Base-by-base conservation (phyloP, 345 rosid genomes). In the Nasturtium officinale region DNA sequence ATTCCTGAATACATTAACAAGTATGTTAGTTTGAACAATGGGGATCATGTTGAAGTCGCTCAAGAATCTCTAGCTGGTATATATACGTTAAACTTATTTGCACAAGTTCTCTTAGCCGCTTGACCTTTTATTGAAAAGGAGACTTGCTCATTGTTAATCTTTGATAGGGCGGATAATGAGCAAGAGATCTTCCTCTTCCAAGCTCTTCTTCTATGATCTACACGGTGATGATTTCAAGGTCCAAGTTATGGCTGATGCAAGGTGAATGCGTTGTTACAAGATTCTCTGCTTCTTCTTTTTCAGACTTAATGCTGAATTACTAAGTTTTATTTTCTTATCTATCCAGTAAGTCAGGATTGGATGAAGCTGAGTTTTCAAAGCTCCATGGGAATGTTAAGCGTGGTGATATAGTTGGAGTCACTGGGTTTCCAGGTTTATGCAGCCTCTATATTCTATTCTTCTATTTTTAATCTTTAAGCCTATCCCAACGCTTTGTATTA, bases 171-270 rank as follows among this genome's bases (percentile, higher is more conserved):
- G 99, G 73, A 89, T 92, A 50, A 96, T 90, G 98, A 90, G 81
- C 87, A 96, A 96, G 78, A 65, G 98, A 21, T 71, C 98, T 71
- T 90, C 98, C 25, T 85, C 96, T 33, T 82, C 97, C 25, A 96
- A 92, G 85, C 87, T 96, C 40, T 84, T 90, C 77, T 96, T 96
- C 65, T 96, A 92, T 75, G 98, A 96, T 81, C 66, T 96, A 69
- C 96, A 90, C 10, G 85, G 85, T 56, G 77, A 64, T 30, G 95
- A 89, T 69, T 81, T 75, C 38, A 96, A 96, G 80, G 94, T 96
- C 60, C 98, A 96, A 81, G 97, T 96, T 25, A 96, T 92, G 97
- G 87, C 97, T 76, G 98, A 92, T 82, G 89, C 88, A 6, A 90
- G 98, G 99, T 92, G 74, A 67, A 13, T 67, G 40, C 53, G 55